These are phyloP conservation scores for Botrytis fabae DNA, from an alignment of 2,329 filamentous ascomycete genomes.

Conservation along the genomic window DNA sequence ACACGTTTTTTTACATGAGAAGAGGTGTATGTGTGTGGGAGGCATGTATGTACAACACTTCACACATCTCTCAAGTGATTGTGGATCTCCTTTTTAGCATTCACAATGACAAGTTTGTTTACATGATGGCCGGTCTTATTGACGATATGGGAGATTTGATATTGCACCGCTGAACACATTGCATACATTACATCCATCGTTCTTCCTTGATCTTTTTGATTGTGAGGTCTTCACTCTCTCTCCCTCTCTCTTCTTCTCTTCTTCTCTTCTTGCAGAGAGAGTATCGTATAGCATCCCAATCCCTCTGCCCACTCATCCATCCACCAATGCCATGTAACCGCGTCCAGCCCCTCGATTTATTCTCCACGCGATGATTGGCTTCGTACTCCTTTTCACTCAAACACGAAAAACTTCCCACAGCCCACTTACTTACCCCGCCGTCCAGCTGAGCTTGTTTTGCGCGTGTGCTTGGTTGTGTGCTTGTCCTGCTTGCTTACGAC, in stretches of 20 bases:
- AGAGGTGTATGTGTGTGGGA: no score
- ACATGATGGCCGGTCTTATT: background rate
- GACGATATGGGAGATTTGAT: background rate
- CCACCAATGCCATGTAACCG: constrained; percentile 7
- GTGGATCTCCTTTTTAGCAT: background rate
- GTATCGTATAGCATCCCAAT: no score
- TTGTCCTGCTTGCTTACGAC: background rate
- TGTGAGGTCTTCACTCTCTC: background rate
- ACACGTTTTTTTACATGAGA: no score
- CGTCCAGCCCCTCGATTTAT: constrained; percentile 22
- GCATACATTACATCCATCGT: background rate
- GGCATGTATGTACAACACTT: constrained; percentile 16
- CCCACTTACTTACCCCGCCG: constrained; percentile 12
- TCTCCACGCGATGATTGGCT: constrained; percentile 36
- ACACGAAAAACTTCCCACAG: constrained; percentile 6
- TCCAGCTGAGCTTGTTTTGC: background rate
- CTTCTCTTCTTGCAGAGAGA: background rate
- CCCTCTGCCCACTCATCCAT: background rate
- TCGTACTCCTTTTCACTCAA: background rate
- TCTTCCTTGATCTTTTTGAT: background rate
- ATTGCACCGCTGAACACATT: background rate
- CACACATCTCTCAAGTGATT: background rate
- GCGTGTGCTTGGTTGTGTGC: no score
- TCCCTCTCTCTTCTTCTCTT: background rate
- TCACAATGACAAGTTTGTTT: background rate